These are phyloP conservation scores for Tetracentron sinense DNA, from an alignment of 164 flowering plant genomes.

Conservation along the genomic window DNA sequence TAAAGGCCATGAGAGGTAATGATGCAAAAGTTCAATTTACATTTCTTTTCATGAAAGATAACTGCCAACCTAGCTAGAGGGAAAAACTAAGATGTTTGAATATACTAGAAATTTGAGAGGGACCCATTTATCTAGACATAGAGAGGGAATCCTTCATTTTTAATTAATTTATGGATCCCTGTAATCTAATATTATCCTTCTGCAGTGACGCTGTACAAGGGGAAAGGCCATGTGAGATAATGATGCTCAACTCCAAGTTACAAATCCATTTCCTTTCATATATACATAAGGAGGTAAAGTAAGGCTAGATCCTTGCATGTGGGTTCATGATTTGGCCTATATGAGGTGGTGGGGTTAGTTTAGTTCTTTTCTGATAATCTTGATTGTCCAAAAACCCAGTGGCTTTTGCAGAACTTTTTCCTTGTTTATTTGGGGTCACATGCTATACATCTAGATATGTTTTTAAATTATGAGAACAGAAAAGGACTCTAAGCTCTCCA, in stretches of 20 bases:
- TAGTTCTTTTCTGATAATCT: neutral
- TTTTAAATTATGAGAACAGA: conserved; percentile 19
- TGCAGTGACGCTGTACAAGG: conserved; percentile 1
- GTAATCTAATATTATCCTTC: conserved; percentile 1
- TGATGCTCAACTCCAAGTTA: conserved; percentile 31
- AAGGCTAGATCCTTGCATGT: conserved; percentile 26
- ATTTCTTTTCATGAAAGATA: conserved; percentile 20
- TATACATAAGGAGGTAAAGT: conserved; percentile 11
- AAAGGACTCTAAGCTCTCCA: neutral
- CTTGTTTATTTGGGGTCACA: conserved; percentile 14
- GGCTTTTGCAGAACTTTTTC: neutral
- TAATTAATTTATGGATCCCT: conserved; percentile 1
- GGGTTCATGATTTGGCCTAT: conserved; percentile 26
- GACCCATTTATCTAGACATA: conserved; percentile 6
- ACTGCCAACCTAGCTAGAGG: too few species aligned
- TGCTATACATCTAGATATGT: conserved; percentile 27
- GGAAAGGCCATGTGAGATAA: conserved; percentile 25
- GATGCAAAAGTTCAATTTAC: conserved; percentile 25
- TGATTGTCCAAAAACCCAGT: conserved; percentile 9
- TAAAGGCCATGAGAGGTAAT: too few species aligned
- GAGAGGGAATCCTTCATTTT: conserved; percentile 4
- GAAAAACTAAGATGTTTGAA: conserved; percentile 6
- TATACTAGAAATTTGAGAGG: conserved; percentile 14
- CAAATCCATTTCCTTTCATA: conserved; percentile 12
- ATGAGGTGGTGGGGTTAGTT: neutral